These are phyloP conservation scores for Botrytis aclada DNA, from an alignment of 2,329 filamentous ascomycete genomes.

Conservation along the genomic window DNA sequence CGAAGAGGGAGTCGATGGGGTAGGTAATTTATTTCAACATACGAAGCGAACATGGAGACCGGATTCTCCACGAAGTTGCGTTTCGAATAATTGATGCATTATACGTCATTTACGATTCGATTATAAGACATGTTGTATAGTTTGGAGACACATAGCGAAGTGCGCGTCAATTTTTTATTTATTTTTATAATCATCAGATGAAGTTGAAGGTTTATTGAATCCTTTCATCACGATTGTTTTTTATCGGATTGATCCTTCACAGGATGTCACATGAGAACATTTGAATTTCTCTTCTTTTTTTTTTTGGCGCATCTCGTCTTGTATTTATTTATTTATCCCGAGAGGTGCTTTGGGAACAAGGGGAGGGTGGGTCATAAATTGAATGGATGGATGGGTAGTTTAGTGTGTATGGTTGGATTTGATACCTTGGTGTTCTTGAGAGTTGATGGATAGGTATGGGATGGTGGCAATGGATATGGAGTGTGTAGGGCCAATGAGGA, in stretches of 20 bases:
- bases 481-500: background rate
- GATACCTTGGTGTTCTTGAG: conserved; percentile 34
- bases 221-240: conserved; percentile 18
- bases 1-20: conserved; percentile 35
- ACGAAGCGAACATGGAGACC: conserved; percentile 14
- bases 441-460: conserved; percentile 11
- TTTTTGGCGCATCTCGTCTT: conserved; percentile 20
- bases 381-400: conserved; percentile 21
- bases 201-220: conserved; percentile 19
- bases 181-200: conserved; percentile 16
- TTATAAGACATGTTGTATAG: conserved; percentile 26
- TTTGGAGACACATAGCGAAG: conserved; percentile 22
- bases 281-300: background rate
- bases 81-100: conserved; percentile 30
- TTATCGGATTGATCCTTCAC: conserved; percentile 12
- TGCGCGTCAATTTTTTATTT: conserved; percentile 16
- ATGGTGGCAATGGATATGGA: conserved; percentile 4
- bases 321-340: conserved; percentile 4
- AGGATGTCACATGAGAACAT: background rate
- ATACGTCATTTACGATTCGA: conserved; percentile 30
- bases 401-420: conserved; percentile 28
- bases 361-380: conserved; percentile 28
- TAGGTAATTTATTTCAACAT: conserved; percentile 26
- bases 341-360: background rate
- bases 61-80: conserved; percentile 22